Evolutionary conservation across 2,329 filamentous ascomycete species (phyloP).

Genomic region (Phialemonium atrogriseum): DNA sequence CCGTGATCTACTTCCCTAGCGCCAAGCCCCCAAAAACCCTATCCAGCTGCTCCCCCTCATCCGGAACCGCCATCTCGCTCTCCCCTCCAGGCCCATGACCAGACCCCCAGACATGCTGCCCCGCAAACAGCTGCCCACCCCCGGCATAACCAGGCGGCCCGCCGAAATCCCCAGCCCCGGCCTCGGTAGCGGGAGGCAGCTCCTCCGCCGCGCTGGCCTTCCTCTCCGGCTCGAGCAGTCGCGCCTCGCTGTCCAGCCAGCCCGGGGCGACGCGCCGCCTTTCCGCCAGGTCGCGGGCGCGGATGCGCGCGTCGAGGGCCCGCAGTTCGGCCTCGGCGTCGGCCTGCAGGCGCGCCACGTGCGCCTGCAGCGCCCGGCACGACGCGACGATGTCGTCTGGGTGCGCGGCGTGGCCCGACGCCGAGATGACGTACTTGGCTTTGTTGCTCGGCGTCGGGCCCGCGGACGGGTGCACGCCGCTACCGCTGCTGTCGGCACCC

Average conservation of each 20-base stretch:
- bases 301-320: conserved; percentile 61
- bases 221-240: conserved; percentile 60
- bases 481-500: conserved; percentile 9
- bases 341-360: conserved; percentile 60
- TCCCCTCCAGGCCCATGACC: conserved; percentile 15
- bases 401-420: conserved; percentile 73
- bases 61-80: conserved; percentile 31
- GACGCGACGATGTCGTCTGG: conserved; percentile 79
- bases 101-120: conserved; percentile 24
- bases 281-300: conserved; percentile 63
- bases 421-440: conserved; percentile 67
- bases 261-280: conserved; percentile 73
- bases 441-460: conserved; percentile 32
- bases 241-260: conserved; percentile 68
- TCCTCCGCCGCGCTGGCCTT: conserved; percentile 18
- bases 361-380: conserved; percentile 68
- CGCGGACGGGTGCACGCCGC: conserved; percentile 22
- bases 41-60: conserved; percentile 49
- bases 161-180: conserved; percentile 16
- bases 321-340: conserved; percentile 60
- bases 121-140: conserved; percentile 20
- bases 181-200: no score
- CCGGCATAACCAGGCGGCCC: no score
- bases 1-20: conserved; percentile 6
- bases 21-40: conserved; percentile 45